A percentile compares a stretch with the other conserved stretches of the same genome.
Conservation (phyloP, 345 rosid species). For the Carallia brachiata region DNA sequence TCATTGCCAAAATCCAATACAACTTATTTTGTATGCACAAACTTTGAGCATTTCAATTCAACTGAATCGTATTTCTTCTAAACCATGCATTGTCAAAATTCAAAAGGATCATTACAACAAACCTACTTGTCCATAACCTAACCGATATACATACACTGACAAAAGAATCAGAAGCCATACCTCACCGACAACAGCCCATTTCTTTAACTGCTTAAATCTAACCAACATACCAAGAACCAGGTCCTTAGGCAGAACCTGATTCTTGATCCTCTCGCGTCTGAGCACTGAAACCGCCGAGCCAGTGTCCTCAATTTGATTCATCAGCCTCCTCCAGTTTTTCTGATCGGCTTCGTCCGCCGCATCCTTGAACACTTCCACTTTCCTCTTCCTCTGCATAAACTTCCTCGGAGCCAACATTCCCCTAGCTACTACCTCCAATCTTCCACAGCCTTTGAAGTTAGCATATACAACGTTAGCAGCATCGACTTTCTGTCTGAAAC, state of each 20-base stretch:
- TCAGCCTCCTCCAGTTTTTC: conserved; percentile 79
- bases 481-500: conserved; percentile 34
- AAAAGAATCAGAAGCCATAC: conserved; percentile 37
- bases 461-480: conserved; percentile 7
- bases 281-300: conserved; percentile 72
- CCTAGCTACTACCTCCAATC: conserved; percentile 56
- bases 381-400: conserved; percentile 68
- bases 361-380: conserved; percentile 68
- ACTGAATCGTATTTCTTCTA: not conserved
- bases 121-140: not conserved
- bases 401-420: conserved; percentile 86
- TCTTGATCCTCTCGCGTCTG: conserved; percentile 38
- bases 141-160: not conserved
- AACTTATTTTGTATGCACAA: no score
- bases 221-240: conserved; percentile 81
- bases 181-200: conserved; percentile 86
- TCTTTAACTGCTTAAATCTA: conserved; percentile 88
- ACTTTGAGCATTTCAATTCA: no score
- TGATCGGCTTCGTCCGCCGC: conserved; percentile 69
- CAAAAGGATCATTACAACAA: not conserved
- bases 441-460: conserved; percentile 24
- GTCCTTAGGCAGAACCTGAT: conserved; percentile 60
- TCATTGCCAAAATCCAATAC: no score
- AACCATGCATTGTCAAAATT: not conserved
- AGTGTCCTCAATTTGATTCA: conserved; percentile 67